A percentile compares a stretch with the other conserved stretches of the same genome.
Conservation (phyloP, 192 early-diverging fungal genomes). For the Obelidium mucronatum region DNA sequence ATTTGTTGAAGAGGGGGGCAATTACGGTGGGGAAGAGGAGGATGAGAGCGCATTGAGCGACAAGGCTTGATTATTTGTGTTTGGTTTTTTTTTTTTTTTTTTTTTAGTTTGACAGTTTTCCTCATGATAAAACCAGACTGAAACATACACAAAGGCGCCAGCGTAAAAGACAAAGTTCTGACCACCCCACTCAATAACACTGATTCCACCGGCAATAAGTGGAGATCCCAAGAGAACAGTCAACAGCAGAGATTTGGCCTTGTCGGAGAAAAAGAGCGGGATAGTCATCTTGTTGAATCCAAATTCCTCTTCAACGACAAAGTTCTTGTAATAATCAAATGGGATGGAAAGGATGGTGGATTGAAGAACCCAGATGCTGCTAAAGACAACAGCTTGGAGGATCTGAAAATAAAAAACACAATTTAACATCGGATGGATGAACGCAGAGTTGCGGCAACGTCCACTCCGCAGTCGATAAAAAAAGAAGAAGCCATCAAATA, state of each 20-base stretch:
- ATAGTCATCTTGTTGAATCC: constrained; percentile 96
- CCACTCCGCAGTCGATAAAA: not conserved
- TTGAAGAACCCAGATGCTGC: constrained; percentile 60
- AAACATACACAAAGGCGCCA: constrained; percentile 83
- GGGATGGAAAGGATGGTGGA: constrained; percentile 77
- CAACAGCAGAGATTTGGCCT: constrained; percentile 75
- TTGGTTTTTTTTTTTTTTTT: no score
- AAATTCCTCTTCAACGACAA: constrained; percentile 93
- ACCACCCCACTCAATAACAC: constrained; percentile 83
- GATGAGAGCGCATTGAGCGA: constrained; percentile 55
- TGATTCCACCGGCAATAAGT: constrained; percentile 73
- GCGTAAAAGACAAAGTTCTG: constrained; percentile 89
- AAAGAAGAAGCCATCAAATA: not conserved
- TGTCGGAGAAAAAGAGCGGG: constrained; percentile 78
- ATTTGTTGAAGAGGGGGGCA: constrained; percentile 98
- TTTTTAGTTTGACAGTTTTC: no score
- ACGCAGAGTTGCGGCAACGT: not conserved
- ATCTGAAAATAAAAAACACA: constrained; percentile 59
- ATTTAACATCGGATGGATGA: not conserved
- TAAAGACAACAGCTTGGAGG: constrained; percentile 81
- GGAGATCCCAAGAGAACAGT: constrained; percentile 78
- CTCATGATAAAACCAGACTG: not conserved
- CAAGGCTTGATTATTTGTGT: constrained; percentile 3
- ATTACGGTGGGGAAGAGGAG: constrained; percentile 92
- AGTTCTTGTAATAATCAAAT: constrained; percentile 85